Base-by-base conservation (phyloP, 805 yeast genomes). In the Naumovozyma dairenensis region DNA sequence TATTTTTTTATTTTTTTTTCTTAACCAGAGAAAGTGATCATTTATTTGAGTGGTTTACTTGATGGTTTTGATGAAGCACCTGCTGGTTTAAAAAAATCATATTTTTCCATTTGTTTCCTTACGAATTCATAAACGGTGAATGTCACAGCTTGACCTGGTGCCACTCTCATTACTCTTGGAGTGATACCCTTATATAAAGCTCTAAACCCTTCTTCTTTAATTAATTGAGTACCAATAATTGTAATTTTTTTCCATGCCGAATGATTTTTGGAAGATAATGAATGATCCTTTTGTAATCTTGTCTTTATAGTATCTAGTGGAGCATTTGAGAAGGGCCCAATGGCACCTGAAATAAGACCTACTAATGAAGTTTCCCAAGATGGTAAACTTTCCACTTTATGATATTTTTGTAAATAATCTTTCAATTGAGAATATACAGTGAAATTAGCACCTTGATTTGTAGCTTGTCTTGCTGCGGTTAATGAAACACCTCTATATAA, bases 141-240 rank as follows among this genome's bases (percentile, higher is more conserved):
- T 13, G 96, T 92, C 37, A 89, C 97, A 36, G 97, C 96, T 65
- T 89, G 98, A 42, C 98, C 98, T 16, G 98, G 96, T 9, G 98
- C 98, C 33, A 89, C 98, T 66, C 98, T 80, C 94, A 89, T 87
- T 48, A 89, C 89, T 67, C 98, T 80, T 49, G 98, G 98, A 16
- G 96, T 86, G 56, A 89, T 89, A 65, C 98, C 98, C 58, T 89
- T 84, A 69, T 89, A 89, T 58, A 89, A 72, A 27, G 95, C 93
- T 35, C 72, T 69, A 46, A 77, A 65, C 47, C 98, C 98, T 63
- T 86, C 95, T 66, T 85, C 94, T 56, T 76, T 77, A 46, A 87
- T 66, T 60, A 89, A 71, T 52, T 79, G 87, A 31, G 66, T 65
- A 39, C 93, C 84, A 51, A 92, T 89, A 57, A 87, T 72, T 25